Base-by-base conservation (phyloP, 768 basidiomycete species). In the Gymnopilus dilepis region DNA sequence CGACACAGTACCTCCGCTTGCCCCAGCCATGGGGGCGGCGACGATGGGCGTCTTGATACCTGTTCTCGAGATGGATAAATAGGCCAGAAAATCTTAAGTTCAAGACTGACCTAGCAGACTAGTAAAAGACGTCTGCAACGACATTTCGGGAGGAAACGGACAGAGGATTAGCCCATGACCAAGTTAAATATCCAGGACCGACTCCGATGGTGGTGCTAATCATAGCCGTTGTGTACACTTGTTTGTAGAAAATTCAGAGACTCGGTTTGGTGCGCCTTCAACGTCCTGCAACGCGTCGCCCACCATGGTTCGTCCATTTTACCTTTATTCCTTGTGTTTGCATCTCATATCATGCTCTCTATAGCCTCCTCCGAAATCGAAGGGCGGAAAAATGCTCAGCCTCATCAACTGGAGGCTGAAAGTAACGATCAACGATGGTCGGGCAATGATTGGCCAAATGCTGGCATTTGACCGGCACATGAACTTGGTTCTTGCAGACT, bases 381-480 rank as follows among this genome's bases (percentile, higher is more conserved):
- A 97, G 82, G 95, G 95, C 73, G 95, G 96, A 75, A 95, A 96
- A 84, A 97, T 99, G 95, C 89, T 97, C 74, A 79, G 89, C 75
- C 90, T 99, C 80, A 87, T 99, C 82, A 95, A 99, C 80, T 98
- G 97, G 92, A 84, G 97, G 77, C 86, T 99, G 67, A 96, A 92
- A 79, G 89, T 99, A 61, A 97, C 95, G 61, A 89, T 99, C 78
- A 97, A 90, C 88, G 97, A 99, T 77, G 95, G 95, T 62, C 92
- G 97, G 75, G 86, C 92, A 59, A 81, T 99, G 69, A 94, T 93
- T 47, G 97, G 97, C 41, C 97, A 99, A 80, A 97, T 99, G 94
- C 91, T 99, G 75, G 97, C 97, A 55, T 99, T 98, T 75, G 97
- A 99, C 81, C 90, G 93, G 72, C 97, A 99, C 78, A 99, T 99